Conservation (phyloP, 2,329 filamentous ascomycete species). For the Hymenoscyphus scutula region DNA sequence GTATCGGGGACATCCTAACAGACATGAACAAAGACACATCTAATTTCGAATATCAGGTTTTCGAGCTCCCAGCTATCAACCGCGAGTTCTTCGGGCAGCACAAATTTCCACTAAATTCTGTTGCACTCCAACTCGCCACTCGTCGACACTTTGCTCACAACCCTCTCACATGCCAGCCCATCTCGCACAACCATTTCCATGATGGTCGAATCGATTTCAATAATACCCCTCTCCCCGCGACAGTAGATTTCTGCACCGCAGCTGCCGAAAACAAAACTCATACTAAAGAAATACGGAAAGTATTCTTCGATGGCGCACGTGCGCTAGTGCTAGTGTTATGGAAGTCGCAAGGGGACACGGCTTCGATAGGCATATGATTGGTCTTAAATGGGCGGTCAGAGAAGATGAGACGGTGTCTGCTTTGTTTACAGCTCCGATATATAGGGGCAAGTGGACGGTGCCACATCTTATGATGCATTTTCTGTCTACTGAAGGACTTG, state of each 20-base stretch:
- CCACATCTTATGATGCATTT: not conserved
- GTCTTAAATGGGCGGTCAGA: not conserved
- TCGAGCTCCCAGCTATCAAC: not conserved
- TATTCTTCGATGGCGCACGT: slow-evolving; percentile 6
- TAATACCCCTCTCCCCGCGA: not conserved
- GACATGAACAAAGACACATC: not conserved
- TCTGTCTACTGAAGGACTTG: not conserved
- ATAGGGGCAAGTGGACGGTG: not conserved
- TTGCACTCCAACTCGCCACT: slow-evolving; percentile 13
- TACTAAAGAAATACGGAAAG: not conserved
- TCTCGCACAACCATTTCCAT: slow-evolving; percentile 8
- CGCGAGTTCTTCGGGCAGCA: not conserved
- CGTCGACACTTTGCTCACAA: slow-evolving; percentile 7
- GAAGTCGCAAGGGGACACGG: not conserved
- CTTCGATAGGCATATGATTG: slow-evolving; percentile 4
- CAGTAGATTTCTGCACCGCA: not conserved
- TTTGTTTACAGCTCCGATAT: not conserved
- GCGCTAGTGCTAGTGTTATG: not conserved
- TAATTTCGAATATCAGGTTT: not conserved
- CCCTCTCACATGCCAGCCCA: not conserved
- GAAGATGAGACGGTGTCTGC: not conserved
- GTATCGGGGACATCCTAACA: not conserved
- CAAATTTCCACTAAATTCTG: slow-evolving; percentile 10
- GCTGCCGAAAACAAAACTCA: not conserved
- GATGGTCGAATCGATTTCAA: slow-evolving; percentile 8